Percentiles rank a stretch among this genome's conserved stretches.
phyloP scores from a whole-genome alignment of 495 filamentous ascomycete species.

The Echria macrotheca region DNA sequence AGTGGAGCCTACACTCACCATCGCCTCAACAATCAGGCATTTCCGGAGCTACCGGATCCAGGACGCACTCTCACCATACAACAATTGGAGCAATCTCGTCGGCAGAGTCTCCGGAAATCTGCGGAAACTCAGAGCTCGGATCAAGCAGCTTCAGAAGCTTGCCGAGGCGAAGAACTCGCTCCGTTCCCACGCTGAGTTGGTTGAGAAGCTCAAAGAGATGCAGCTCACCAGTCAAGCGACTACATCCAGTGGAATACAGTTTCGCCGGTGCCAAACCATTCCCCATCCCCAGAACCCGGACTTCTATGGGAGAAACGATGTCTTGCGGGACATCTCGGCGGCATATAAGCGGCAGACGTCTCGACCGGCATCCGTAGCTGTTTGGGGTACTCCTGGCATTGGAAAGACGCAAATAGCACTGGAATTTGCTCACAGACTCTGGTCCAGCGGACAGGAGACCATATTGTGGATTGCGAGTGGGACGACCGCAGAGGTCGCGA shows the following conservation, averaged over 20 bases:
- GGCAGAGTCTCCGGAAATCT: background rate
- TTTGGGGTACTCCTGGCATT: background rate
- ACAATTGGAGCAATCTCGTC: background rate
- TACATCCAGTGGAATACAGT: background rate
- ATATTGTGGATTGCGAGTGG: constrained; percentile 3
- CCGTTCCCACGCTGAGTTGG: background rate
- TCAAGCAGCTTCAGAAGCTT: background rate
- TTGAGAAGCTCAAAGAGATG: background rate
- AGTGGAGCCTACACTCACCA: background rate
- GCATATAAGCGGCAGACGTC: constrained; percentile 2
- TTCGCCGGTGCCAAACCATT: constrained; percentile 2
- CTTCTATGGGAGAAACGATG: background rate
- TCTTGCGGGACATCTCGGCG: background rate
- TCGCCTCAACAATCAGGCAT: background rate
- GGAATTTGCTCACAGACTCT: constrained; percentile 3
- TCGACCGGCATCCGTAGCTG: background rate
- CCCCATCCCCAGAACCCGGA: background rate
- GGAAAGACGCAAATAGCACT: constrained; percentile 2
- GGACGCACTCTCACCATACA: background rate
- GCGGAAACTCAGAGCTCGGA: background rate
- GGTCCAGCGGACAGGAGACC: background rate
- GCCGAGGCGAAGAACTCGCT: constrained; percentile 1
- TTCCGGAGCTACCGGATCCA: background rate
- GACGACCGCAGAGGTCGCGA: background rate
- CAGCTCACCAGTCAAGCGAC: background rate